These are phyloP conservation scores for Fonsecaea pugnacius DNA, from an alignment of 2,329 filamentous ascomycete genomes.

Conservation along the genomic window DNA sequence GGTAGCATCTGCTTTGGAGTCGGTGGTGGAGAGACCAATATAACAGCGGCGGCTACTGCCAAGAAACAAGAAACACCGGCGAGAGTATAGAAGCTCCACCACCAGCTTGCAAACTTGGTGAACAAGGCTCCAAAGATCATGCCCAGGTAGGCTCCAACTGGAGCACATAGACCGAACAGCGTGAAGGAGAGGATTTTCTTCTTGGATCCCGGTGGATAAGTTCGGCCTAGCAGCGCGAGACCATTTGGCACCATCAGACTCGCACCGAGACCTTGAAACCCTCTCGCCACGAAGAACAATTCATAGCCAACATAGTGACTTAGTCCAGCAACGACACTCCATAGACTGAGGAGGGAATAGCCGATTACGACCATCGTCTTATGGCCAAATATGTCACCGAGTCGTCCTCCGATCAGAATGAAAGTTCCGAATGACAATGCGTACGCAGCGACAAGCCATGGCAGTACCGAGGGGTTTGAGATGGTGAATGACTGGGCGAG, in stretches of 20 bases:
- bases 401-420: slow-evolving; percentile 51
- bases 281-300: slow-evolving; percentile 46
- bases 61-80: slow-evolving; percentile 45
- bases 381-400: slow-evolving; percentile 52
- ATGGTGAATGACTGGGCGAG: slow-evolving; percentile 52
- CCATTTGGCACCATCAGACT: slow-evolving; percentile 65
- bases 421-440: slow-evolving; percentile 51
- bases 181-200: slow-evolving; percentile 62
- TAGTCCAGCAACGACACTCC: slow-evolving; percentile 48
- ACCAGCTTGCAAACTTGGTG: slow-evolving; percentile 48
- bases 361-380: slow-evolving; percentile 49
- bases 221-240: slow-evolving; percentile 62
- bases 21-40: slow-evolving; percentile 43
- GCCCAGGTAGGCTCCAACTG: slow-evolving; percentile 48
- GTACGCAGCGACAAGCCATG: slow-evolving; percentile 52
- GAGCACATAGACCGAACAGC: slow-evolving; percentile 51
- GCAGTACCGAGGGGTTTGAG: slow-evolving; percentile 36
- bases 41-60: slow-evolving; percentile 41
- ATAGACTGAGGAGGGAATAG: slow-evolving; percentile 47
- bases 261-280: slow-evolving; percentile 56
- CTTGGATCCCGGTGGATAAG: slow-evolving; percentile 56
- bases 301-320: slow-evolving; percentile 43
- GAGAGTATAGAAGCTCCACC: slow-evolving; percentile 51
- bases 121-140: slow-evolving; percentile 33
- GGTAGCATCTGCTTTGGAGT: slow-evolving; percentile 35